Evolutionary conservation across 2,329 filamentous ascomycete species (phyloP).

Genomic region (Penicillium frequentans): DNA sequence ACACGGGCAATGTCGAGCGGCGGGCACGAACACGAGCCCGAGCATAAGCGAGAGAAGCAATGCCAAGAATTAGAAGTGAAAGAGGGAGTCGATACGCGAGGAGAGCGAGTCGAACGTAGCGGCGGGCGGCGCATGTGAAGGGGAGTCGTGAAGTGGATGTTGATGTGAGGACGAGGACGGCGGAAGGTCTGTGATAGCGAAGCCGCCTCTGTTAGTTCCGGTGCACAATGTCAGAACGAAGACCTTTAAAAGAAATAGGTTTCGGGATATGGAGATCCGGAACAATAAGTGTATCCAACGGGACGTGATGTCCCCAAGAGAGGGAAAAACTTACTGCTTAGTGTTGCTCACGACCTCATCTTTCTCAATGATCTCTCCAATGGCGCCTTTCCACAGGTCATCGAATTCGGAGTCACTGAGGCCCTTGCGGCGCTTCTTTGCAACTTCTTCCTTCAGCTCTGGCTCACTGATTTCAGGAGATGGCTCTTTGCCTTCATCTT

Average conservation of each 20-base stretch:
- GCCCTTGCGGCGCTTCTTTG: conserved; percentile 73
- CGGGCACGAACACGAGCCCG: conserved; percentile 64
- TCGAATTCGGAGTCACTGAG: conserved; percentile 90
- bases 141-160: conserved; percentile 90
- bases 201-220: conserved; percentile 80
- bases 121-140: conserved; percentile 59
- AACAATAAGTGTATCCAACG: conserved; percentile 21
- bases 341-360: conserved; percentile 61
- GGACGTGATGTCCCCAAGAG: conserved; percentile 7
- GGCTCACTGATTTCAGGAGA: conserved; percentile 67
- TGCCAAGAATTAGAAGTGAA: conserved; percentile 46
- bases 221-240: conserved; percentile 52
- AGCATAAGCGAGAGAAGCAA: conserved; percentile 60
- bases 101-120: conserved; percentile 49
- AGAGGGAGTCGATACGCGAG: conserved; percentile 52
- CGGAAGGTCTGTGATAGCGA: conserved; percentile 71
- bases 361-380: conserved; percentile 52
- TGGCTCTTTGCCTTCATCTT: conserved; percentile 61
- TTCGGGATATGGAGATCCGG: conserved; percentile 14
- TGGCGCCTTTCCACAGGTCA: conserved; percentile 63
- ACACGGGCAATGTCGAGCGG: conserved; percentile 67
- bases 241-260: conserved; percentile 25
- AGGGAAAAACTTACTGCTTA: conserved; percentile 56
- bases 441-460: conserved; percentile 75
- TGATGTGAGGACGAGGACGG: conserved; percentile 70